Evolutionary conservation across 2,329 filamentous ascomycete genomes (phyloP), one percentile per base, ranked within the genome.

Genomic region (Ceratocystis huliohia): DNA sequence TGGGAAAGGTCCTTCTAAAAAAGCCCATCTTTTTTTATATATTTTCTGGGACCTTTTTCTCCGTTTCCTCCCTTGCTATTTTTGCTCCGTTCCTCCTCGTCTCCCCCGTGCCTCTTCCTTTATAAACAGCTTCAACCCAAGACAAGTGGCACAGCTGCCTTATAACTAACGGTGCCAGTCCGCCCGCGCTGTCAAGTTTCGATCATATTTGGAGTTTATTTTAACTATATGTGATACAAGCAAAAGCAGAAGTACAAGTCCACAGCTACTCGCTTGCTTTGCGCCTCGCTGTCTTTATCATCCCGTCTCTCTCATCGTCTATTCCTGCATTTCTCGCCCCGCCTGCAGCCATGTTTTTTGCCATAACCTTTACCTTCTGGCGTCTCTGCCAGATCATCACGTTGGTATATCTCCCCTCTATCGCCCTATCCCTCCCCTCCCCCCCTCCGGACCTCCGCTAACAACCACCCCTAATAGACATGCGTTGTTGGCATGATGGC

Each of bases 401-500:
- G 56, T 71, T 87, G 76, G 84, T 87, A 78, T 72, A 79, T 71
- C 64, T n/a, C 22, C 41, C 50, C 50, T 6, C 20, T 7, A n/a
- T 22, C 25, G 61, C 25, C 28, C 56, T 57, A 17, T 0, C 33
- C 1, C 17, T 30, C 28, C 33, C 1, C 17, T 30, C 28, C 37
- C 41, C 45, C 33, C 44, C 61, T 10, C 48, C 62, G 33, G 5
- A 44, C 20, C 25, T 41, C 53, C 67, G 64, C 71, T 65, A 37
- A 67, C 59, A 5, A 17, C 13, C 45, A 62, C 17, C 25, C 44
- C 33, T 13, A 41, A 41, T 41, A 87, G 84, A 85, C 86, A 73
- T 84, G 84, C 56, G 80, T 77, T 28, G 80, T 88, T 74, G 84
- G 85, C 75, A 86, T 88, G 81, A 81, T 87, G 65, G 80, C 82